Evolutionary conservation across 192 early-diverging fungal species (phyloP), one percentile per base, ranked within the genome.

Genomic region (Coemansia sp.): DNA sequence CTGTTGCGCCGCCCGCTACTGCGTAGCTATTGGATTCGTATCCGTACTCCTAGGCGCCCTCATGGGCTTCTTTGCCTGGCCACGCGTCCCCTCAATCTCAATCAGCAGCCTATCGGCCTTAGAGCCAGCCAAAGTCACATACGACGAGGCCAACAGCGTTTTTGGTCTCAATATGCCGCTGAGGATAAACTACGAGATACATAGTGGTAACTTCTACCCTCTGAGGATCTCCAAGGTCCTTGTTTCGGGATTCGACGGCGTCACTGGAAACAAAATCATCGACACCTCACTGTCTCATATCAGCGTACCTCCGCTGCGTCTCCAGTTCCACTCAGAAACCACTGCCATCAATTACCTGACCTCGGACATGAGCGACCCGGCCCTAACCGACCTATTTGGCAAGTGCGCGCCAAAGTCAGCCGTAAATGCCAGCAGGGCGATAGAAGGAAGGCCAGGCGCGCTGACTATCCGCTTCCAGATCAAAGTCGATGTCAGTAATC

Each of bases 131-230:
- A 25, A 21, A 13, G 61, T 83, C 0, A 73, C 57, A 2, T 75
- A 77, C 39, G 62, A 78, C 64, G 45, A 47, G 0, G 48, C 55
- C 6, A 16, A 60, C 16, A 78, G 53, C 50, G 18, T 47, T 18
- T 83, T 59, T 34, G 81, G 81, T 0, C 35, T 83, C 35, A 41
- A 59, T 1, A 72, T 83, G 72, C 76, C 76, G 3, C 23, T 75
- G 64, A 59, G 73, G 34, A 59, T 83, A 28, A 83, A 61, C 20
- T 75, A 78, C 39, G 72, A 69, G 60, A 75, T 75, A 9, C 72
- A 78, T 36, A 83, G 76, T 61, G 72, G 70, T 42, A 83, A 75
- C 36, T 83, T 83, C 28, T 83, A 83, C 37, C 75, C 75, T 7
- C 47, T 83, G 48, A n/a, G n/a, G 1, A 76, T 83, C 28, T 50